Evolutionary conservation across 495 filamentous ascomycete species (phyloP), one percentile per base, ranked within the genome.

Genomic region (Aspergillus egyptiacus): DNA sequence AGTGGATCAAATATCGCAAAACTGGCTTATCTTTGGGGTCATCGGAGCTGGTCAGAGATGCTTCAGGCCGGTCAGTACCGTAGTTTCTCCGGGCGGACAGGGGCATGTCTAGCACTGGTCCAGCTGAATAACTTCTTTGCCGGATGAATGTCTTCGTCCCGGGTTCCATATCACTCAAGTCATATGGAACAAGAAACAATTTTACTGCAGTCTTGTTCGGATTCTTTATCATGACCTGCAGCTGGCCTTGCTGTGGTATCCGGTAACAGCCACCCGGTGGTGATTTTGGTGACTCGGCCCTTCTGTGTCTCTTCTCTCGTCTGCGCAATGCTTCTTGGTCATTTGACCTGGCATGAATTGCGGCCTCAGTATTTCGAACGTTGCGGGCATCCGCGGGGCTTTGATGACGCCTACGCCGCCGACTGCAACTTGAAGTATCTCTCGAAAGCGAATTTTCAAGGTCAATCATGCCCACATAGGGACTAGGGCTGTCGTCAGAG

Each of bases 201-300:
- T 96, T 96, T 41, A 96, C 89, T 4, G 91, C 91, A 3, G 90
- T 96, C 62, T 95, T 96, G 72, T 95, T 90, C 9, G 88, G 89
- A 56, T 95, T 96, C 61, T 95, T 94, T 66, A 96, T 93, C 38
- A 99, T 84, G 54, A 99, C 94, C 64, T 99, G 93, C 20, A 99
- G 72, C 61, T 97, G 93, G 0, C 93, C 93, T 58, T 90, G 86
- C 61, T 96, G 87, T 0, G 93, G 94, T 37, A 99, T 96, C 43
- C 94, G 83, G 61, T 97, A 99, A 56, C 84, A 86, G 10, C 93
- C 91, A 22, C 87, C 87, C 8, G 87, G 83, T 6, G 87, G 87
- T 5, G 78, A 75, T 65, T 76, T 86, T 6, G 81, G 83, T 18
- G 84, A 86, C n/a, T 76, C 72, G n/a, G 82, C 80, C 52, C 80